Conservation (phyloP, 2,329 filamentous ascomycete species). For the Fusarium penzigii region DNA sequence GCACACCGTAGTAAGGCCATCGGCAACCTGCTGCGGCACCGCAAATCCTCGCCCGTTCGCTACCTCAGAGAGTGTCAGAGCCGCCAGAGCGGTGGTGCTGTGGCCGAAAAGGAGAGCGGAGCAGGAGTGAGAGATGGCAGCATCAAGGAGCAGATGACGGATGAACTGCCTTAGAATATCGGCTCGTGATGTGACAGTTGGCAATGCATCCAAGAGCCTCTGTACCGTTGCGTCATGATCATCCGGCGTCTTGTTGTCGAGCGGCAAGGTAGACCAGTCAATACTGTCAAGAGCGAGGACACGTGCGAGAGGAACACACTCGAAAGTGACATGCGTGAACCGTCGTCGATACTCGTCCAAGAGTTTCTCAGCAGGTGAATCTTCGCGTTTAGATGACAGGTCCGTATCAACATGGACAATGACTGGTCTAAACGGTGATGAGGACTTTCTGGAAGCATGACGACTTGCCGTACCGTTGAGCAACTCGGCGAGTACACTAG, state of each 20-base stretch:
- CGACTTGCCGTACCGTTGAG: constrained; percentile 68
- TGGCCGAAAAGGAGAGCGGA: constrained; percentile 79
- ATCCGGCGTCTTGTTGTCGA: constrained; percentile 7
- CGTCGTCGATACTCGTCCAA: constrained; percentile 53
- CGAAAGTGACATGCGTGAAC: constrained; percentile 69
- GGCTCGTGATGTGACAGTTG: constrained; percentile 72
- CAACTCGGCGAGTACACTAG: constrained; percentile 73
- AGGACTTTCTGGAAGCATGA: constrained; percentile 64
- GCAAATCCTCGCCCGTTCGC: constrained; percentile 88
- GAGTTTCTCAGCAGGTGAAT: constrained; percentile 43
- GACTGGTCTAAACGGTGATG: constrained; percentile 67
- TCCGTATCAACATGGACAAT: constrained; percentile 57
- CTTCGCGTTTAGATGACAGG: constrained; percentile 27
- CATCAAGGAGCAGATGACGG: constrained; percentile 68
- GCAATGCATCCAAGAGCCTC: constrained; percentile 59
- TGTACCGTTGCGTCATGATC: constrained; percentile 44
- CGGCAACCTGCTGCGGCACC: constrained; percentile 78
- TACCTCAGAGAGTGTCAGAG: constrained; percentile 81
- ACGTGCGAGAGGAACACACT: constrained; percentile 62
- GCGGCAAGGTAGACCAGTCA: constrained; percentile 53
- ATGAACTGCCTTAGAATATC: constrained; percentile 74
- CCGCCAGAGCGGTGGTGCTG: constrained; percentile 84
- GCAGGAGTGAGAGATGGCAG: constrained; percentile 61
- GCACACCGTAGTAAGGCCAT: constrained; percentile 57
- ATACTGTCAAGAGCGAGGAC: constrained; percentile 55